Evolutionary conservation across 305 asterid genomes (phyloP).

Genomic region (Solanum chacoense): DNA sequence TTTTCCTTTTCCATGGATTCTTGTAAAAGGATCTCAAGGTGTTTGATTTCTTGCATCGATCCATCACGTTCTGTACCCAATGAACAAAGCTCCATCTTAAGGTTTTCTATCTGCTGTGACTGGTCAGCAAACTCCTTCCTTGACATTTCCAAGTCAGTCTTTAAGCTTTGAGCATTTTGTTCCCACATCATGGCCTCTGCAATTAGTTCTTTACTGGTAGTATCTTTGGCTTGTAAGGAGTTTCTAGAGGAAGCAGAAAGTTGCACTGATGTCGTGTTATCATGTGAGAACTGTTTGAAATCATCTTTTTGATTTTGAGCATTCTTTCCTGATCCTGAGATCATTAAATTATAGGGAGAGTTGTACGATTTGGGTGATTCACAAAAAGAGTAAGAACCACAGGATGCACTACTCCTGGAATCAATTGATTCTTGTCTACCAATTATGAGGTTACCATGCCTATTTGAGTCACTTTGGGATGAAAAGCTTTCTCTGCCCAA

Average conservation of each 20-base stretch:
- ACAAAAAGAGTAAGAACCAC: conserved; percentile 21
- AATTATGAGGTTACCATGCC: conserved; percentile 3
- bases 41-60: conserved; percentile 22
- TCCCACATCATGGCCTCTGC: conserved; percentile 44
- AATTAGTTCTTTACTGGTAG: conserved; percentile 23
- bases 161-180: conserved; percentile 25
- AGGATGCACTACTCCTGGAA: conserved; percentile 22
- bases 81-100: conserved; percentile 16
- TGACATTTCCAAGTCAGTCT: conserved; percentile 19
- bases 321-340: conserved; percentile 9
- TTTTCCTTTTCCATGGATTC: conserved; percentile 14
- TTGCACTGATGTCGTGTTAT: conserved; percentile 10
- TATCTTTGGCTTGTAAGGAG: conserved; percentile 18
- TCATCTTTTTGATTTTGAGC: conserved; percentile 16
- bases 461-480: conserved; percentile 16
- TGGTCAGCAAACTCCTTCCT: conserved; percentile 31
- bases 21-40: conserved; percentile 17
- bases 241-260: conserved; percentile 8
- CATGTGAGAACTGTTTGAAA: conserved; percentile 16
- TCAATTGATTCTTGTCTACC: conserved; percentile 34
- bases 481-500: conserved; percentile 24
- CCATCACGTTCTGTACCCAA: conserved; percentile 19
- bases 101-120: conserved; percentile 2
- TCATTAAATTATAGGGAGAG: conserved; percentile 8
- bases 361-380: conserved; percentile 18